phyloP scores from a whole-genome alignment of 2,329 filamentous ascomycete species.

The Didymella pomorum region DNA sequence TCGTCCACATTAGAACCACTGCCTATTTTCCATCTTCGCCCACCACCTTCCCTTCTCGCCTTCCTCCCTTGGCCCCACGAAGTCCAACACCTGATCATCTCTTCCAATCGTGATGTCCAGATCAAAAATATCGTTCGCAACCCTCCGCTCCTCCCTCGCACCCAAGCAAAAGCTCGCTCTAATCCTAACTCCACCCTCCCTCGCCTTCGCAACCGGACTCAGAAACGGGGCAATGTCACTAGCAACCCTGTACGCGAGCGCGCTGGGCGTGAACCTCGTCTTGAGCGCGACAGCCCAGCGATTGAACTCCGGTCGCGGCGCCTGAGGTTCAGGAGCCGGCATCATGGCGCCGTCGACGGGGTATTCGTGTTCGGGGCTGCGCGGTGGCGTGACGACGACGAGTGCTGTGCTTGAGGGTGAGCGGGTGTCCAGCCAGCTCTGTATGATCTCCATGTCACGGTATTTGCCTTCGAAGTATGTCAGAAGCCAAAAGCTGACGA shows the following conservation, averaged over 20 bases:
- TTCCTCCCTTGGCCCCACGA: conserved; percentile 56
- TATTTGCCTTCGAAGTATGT: conserved; percentile 51
- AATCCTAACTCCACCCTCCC: conserved; percentile 54
- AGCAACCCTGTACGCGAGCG: conserved; percentile 53
- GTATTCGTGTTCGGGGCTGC: conserved; percentile 30
- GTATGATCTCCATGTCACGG: conserved; percentile 55
- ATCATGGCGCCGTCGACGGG: conserved; percentile 41
- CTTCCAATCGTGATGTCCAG: conserved; percentile 54
- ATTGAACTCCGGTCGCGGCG: conserved; percentile 40
- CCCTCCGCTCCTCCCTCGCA: conserved; percentile 29
- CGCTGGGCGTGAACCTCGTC: conserved; percentile 51
- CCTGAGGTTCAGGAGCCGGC: conserved; percentile 28
- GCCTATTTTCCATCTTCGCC: conserved; percentile 53
- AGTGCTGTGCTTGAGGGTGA: conserved; percentile 52
- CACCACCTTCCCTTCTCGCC: conserved; percentile 51
- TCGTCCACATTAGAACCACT: conserved; percentile 52
- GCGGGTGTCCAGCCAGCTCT: conserved; percentile 55
- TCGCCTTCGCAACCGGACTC: conserved; percentile 51
- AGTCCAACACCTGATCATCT: conserved; percentile 52
- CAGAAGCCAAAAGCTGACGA: conserved; percentile 54
- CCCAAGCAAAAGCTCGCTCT: conserved; percentile 57
- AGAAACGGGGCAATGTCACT: conserved; percentile 52
- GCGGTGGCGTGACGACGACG: conserved; percentile 43
- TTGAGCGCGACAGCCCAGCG: conserved; percentile 54
- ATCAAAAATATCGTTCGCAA: conserved; percentile 55